Evolutionary conservation across 1,139 yeast genomes (phyloP).

Genomic region (Yamadazyma trypodendri): DNA sequence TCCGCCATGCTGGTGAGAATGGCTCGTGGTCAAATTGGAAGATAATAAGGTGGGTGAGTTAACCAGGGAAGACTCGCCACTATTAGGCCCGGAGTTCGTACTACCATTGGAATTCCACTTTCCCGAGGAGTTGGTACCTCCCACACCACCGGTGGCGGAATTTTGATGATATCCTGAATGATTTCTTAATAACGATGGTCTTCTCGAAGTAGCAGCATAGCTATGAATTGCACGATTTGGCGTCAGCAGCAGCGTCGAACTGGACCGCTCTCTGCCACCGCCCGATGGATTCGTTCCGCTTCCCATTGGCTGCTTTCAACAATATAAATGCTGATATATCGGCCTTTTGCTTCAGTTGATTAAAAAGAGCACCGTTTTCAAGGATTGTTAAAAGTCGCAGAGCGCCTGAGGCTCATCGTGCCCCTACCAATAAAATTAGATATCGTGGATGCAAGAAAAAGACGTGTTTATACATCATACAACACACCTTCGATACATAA

Average conservation of each 20-base stretch:
- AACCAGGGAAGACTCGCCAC: slow-evolving; percentile 10
- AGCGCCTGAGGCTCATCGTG: neutral
- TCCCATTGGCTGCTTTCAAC: neutral
- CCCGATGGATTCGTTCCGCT: slow-evolving; percentile 1
- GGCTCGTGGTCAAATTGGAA: slow-evolving; percentile 2
- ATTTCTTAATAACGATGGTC: slow-evolving; percentile 23
- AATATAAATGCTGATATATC: neutral
- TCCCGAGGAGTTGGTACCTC: slow-evolving; percentile 5
- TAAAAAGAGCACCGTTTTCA: neutral
- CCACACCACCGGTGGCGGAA: slow-evolving; percentile 1
- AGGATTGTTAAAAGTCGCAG: neutral
- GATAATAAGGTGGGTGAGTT: slow-evolving; percentile 13
- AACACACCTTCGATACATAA: too few species aligned
- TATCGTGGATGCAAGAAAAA: neutral
- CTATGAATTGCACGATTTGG: slow-evolving; percentile 11
- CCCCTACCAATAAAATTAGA: too few species aligned
- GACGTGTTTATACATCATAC: neutral
- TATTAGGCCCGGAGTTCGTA: slow-evolving; percentile 10
- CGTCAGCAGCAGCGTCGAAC: slow-evolving; percentile 8
- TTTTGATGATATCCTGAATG: slow-evolving; percentile 16
- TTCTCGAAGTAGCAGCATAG: slow-evolving; percentile 15
- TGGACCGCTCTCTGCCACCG: slow-evolving; percentile 8
- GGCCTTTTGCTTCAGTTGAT: neutral
- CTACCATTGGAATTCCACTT: slow-evolving; percentile 8
- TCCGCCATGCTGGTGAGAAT: neutral